Percentiles rank a stretch among this genome's conserved stretches.
Evolutionary conservation across 1,284 basidiomycete genomes (phyloP).

Genomic region (Ganoderma sinense): DNA sequence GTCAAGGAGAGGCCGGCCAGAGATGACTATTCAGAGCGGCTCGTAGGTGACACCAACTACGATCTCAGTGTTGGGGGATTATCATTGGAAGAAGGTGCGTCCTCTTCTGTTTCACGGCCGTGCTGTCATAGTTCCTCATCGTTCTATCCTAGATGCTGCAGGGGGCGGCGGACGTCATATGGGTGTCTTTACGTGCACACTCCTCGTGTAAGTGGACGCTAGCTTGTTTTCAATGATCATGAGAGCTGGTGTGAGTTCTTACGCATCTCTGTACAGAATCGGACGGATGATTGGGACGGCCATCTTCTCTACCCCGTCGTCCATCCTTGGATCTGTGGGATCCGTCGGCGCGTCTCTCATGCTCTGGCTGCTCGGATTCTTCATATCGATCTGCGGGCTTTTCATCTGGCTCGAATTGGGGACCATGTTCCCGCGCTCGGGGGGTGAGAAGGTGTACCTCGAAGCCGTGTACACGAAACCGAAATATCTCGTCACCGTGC

Average conservation of each 20-base stretch:
- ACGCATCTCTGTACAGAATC: constrained; percentile 41
- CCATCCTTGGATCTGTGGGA: constrained; percentile 68
- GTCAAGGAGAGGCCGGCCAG: constrained; percentile 18
- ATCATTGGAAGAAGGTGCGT: constrained; percentile 28
- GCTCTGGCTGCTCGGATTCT: constrained; percentile 77
- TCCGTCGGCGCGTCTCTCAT: constrained; percentile 68
- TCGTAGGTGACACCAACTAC: constrained; percentile 10
- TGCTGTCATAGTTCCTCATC: not conserved
- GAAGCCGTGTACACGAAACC: constrained; percentile 75
- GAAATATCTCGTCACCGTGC: constrained; percentile 64
- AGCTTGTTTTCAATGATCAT: not conserved
- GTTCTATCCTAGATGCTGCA: constrained; percentile 31
- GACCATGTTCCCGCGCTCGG: constrained; percentile 59
- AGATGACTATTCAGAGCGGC: constrained; percentile 20
- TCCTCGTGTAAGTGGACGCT: constrained; percentile 41
- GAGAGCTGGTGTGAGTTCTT: not conserved
- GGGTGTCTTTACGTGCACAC: constrained; percentile 41
- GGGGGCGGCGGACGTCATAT: constrained; percentile 42
- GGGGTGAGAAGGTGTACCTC: constrained; percentile 82
- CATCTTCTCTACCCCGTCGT: constrained; percentile 70
- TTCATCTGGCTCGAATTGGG: constrained; percentile 81
- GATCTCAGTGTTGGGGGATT: constrained; percentile 27
- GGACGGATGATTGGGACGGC: constrained; percentile 67
- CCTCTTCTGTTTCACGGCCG: not conserved
- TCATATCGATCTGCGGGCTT: constrained; percentile 69